Evolutionary conservation across 1,139 yeast species (phyloP).

Genomic region (Geotrichum macrosporum): DNA sequence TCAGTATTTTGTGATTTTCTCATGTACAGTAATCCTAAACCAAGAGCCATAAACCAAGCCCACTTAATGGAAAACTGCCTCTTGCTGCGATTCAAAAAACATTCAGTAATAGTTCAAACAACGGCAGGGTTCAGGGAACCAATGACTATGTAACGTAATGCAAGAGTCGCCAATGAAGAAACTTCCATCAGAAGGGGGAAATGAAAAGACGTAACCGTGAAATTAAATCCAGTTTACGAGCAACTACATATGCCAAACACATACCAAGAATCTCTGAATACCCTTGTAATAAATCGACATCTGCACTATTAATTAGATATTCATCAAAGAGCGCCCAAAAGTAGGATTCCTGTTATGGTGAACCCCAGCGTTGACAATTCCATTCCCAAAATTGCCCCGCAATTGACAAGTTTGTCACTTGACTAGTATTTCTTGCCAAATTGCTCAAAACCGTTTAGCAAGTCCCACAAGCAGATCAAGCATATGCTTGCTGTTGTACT

Average conservation of each 20-base stretch:
- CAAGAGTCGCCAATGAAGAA: constrained; percentile 80
- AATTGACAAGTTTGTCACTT: constrained; percentile 80
- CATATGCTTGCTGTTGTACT: constrained; percentile 94
- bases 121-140: constrained; percentile 96
- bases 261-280: constrained; percentile 84
- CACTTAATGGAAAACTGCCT: constrained; percentile 77
- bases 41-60: constrained; percentile 86
- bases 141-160: constrained; percentile 90
- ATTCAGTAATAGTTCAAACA: constrained; percentile 83
- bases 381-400: constrained; percentile 96
- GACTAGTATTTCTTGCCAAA: constrained; percentile 87
- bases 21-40: constrained; percentile 86
- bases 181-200: constrained; percentile 71
- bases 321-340: constrained; percentile 72
- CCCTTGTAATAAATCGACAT: constrained; percentile 45
- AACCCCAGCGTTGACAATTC: constrained; percentile 89
- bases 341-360: constrained; percentile 97
- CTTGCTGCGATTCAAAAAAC: constrained; percentile 79
- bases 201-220: constrained; percentile 79
- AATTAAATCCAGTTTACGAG: constrained; percentile 78
- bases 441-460: constrained; percentile 80
- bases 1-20: constrained; percentile 95
- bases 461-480: constrained; percentile 86
- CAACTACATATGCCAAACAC: constrained; percentile 94
- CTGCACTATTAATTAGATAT: constrained; percentile 51